phyloP scores from a whole-genome alignment of 106 monocot species.

The Narthecium ossifragum region DNA sequence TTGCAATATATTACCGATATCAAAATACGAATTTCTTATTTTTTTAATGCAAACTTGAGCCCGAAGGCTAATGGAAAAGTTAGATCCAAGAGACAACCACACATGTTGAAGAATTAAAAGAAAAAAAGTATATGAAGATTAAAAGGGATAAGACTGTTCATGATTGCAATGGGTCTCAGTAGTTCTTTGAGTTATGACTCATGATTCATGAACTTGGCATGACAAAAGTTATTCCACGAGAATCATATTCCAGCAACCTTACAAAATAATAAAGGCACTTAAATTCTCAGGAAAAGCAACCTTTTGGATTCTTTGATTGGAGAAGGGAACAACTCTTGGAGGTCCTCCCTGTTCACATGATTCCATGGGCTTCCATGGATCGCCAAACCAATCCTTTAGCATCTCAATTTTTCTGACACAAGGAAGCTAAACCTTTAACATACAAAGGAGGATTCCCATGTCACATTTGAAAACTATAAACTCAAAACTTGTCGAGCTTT shows the following conservation, averaged over 20 bases:
- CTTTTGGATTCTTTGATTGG: conserved; percentile 7
- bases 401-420: neutral
- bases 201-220: neutral
- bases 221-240: neutral
- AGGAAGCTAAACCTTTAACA: no score
- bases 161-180: neutral
- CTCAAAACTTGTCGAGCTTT: no score
- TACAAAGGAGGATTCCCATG: neutral
- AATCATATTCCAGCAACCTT: no score
- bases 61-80: neutral
- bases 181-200: neutral
- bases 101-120: no score
- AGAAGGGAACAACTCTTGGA: neutral
- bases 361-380: no score
- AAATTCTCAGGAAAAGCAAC: conserved; percentile 1
- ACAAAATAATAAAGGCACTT: neutral
- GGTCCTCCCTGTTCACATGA: no score
- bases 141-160: no score
- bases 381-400: no score
- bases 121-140: no score
- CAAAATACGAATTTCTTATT: neutral
- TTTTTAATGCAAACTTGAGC: neutral
- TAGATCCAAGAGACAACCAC: neutral
- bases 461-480: neutral
- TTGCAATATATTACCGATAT: no score